Conservation (phyloP, 2,329 filamentous ascomycete genomes). For the Cladophialophora yegresii region DNA sequence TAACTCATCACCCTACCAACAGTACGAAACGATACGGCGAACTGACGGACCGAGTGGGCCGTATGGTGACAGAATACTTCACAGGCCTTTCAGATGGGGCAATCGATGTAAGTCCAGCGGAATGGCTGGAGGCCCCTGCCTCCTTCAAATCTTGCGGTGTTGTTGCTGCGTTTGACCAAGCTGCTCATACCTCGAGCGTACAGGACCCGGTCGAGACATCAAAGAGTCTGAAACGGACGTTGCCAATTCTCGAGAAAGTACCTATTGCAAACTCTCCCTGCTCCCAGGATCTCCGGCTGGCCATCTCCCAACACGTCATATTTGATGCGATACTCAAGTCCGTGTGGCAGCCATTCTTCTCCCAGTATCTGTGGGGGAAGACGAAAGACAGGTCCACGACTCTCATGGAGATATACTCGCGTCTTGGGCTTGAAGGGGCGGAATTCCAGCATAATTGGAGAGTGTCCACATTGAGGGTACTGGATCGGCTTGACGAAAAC, state of each 20-base stretch:
- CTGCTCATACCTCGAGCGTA: neutral
- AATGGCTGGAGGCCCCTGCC: neutral
- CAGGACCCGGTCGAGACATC: neutral
- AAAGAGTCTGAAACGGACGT: neutral
- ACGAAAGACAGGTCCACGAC: neutral
- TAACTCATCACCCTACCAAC: neutral
- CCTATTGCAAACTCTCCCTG: neutral
- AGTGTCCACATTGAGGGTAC: slow-evolving; percentile 15
- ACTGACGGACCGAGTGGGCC: slow-evolving; percentile 2
- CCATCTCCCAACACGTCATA: neutral
- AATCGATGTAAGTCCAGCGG: neutral
- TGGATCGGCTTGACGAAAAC: slow-evolving; percentile 8
- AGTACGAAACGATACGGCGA: neutral
- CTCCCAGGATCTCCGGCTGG: neutral
- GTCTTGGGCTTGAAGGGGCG: slow-evolving; percentile 4
- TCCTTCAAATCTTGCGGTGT: neutral
- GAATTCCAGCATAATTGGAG: slow-evolving; percentile 16
- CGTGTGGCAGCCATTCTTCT: slow-evolving; percentile 2
- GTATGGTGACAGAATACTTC: neutral
- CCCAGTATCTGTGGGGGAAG: neutral
- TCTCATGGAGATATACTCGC: slow-evolving; percentile 4
- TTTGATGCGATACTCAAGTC: neutral
- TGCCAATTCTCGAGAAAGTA: neutral
- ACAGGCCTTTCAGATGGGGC: neutral
- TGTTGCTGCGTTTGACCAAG: neutral